These are phyloP conservation scores for Condylostoma magnum DNA, from an alignment of 169 alveolate species.

Conservation along the genomic window DNA sequence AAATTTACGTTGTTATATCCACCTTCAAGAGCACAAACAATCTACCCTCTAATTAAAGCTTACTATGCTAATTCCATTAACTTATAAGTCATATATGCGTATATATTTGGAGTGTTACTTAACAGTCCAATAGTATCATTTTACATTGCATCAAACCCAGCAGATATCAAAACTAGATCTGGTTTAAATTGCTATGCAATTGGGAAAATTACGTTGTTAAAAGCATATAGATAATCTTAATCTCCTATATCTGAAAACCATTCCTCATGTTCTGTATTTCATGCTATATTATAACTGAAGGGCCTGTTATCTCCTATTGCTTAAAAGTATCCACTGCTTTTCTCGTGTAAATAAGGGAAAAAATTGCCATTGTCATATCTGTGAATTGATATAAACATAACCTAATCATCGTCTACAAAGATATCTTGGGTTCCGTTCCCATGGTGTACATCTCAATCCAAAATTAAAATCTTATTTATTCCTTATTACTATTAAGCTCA, in stretches of 20 bases:
- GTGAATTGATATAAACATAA: slow-evolving; percentile 72
- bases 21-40: slow-evolving; percentile 65
- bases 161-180: slow-evolving; percentile 62
- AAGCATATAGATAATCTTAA: slow-evolving; percentile 61
- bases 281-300: slow-evolving; percentile 57
- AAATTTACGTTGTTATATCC: slow-evolving; percentile 69
- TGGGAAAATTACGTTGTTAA: slow-evolving; percentile 56
- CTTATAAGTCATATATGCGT: slow-evolving; percentile 67
- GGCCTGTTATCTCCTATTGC: slow-evolving; percentile 67
- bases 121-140: slow-evolving; percentile 68
- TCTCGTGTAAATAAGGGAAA: slow-evolving; percentile 57
- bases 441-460: slow-evolving; percentile 90
- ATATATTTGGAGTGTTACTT: slow-evolving; percentile 59
- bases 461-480: slow-evolving; percentile 62
- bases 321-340: slow-evolving; percentile 24
- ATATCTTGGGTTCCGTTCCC: slow-evolving; percentile 86
- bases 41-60: no score
- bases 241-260: slow-evolving; percentile 38
- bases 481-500: slow-evolving; percentile 56
- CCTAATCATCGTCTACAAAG: slow-evolving; percentile 66
- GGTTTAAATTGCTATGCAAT: slow-evolving; percentile 61
- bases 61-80: slow-evolving; percentile 39
- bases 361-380: slow-evolving; percentile 76
- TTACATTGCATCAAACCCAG: slow-evolving; percentile 78
- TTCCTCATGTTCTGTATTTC: slow-evolving; percentile 43